Percentiles rank a stretch among this genome's conserved stretches.
These are phyloP conservation scores for Pseudozyma sp. DNA, from an alignment of 1,284 basidiomycete genomes.

Conservation along the genomic window DNA sequence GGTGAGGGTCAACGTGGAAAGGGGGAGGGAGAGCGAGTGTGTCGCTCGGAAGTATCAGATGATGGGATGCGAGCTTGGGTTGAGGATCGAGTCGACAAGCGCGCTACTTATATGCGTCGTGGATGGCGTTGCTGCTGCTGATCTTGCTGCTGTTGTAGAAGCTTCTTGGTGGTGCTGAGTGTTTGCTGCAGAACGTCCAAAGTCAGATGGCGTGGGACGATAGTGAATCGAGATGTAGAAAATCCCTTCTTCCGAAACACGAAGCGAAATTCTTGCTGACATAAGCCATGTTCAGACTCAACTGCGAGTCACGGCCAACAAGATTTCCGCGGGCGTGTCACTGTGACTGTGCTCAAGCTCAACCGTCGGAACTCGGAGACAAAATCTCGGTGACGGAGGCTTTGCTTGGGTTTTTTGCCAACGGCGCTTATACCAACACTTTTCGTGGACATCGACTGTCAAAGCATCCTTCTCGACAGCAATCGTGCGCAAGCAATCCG, in stretches of 20 bases:
- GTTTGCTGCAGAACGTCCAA: no score
- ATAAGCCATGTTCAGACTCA: constrained; percentile 28
- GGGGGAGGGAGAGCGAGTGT: no score
- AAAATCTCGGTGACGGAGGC: background rate
- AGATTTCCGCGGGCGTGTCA: background rate
- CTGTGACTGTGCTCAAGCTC: background rate
- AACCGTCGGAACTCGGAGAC: background rate
- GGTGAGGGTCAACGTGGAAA: constrained; percentile 12
- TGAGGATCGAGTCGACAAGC: no score
- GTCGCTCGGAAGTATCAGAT: no score
- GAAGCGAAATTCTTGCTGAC: constrained; percentile 36
- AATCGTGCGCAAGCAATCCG: background rate
- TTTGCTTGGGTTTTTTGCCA: no score
- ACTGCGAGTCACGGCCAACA: constrained; percentile 16
- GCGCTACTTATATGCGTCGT: no score
- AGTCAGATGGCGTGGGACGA: no score
- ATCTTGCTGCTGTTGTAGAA: no score
- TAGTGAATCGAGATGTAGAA: constrained; percentile 20
- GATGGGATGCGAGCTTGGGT: background rate
- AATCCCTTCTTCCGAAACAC: constrained; percentile 13
- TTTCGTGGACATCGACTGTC: background rate
- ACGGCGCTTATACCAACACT: no score
- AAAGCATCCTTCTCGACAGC: background rate
- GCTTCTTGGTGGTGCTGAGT: no score
- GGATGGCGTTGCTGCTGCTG: no score